phyloP scores from a whole-genome alignment of 1,284 basidiomycete species.

The Dichomitus squalens region DNA sequence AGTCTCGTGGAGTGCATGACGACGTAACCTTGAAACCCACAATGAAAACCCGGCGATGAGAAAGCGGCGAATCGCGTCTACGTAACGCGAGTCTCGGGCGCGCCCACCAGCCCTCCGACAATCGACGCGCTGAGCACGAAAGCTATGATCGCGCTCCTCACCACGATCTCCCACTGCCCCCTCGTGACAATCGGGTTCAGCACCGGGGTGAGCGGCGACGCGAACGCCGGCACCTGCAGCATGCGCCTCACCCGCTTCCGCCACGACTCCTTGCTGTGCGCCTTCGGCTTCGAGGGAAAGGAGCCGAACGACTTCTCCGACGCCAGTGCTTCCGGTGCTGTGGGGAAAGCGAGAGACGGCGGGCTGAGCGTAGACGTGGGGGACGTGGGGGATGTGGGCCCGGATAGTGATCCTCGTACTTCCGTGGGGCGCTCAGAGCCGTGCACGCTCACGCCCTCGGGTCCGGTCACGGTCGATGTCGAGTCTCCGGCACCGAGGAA shows the following conservation, averaged over 20 bases:
- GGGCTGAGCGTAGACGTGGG: conserved; percentile 22
- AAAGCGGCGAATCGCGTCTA: neutral
- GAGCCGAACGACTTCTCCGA: conserved; percentile 9
- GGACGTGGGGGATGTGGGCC: conserved; percentile 21
- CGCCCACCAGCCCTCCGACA: conserved; percentile 34
- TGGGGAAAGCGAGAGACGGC: conserved; percentile 11
- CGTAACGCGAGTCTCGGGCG: conserved; percentile 28
- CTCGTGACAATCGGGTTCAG: conserved; percentile 70
- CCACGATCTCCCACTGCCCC: conserved; percentile 76
- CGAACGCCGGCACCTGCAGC: conserved; percentile 68
- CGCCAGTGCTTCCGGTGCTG: conserved; percentile 10
- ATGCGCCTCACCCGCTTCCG: conserved; percentile 48
- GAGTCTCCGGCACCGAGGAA: conserved; percentile 13
- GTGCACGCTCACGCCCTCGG: neutral
- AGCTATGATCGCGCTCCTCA: conserved; percentile 42
- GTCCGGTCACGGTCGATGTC: neutral
- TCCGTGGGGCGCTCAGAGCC: neutral
- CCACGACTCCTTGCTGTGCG: conserved; percentile 17
- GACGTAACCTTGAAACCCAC: too few species aligned
- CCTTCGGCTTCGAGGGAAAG: neutral
- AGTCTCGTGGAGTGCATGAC: too few species aligned
- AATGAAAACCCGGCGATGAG: too few species aligned
- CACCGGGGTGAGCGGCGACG: conserved; percentile 65
- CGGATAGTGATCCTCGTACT: neutral
- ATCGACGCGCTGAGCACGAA: conserved; percentile 33